A percentile compares a stretch with the other conserved stretches of the same genome.
Conservation (phyloP, 192 early-diverging fungal genomes). For the Phlyctochytrium bullatum region DNA sequence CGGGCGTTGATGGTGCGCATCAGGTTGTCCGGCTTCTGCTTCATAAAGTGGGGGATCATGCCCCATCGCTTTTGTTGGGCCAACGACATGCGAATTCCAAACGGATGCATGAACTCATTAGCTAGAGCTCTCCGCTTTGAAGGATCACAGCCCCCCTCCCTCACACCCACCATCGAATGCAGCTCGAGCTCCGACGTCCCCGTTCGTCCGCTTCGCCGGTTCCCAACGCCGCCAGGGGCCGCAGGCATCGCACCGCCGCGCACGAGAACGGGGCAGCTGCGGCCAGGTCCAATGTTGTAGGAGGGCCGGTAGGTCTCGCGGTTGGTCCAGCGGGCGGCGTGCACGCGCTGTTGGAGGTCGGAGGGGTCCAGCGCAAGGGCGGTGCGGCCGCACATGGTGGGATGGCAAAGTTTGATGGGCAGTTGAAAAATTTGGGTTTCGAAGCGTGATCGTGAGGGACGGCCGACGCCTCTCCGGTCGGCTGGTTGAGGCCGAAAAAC, state of each 20-base stretch:
- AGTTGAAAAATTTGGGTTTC: too few species aligned
- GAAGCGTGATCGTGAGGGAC: too few species aligned
- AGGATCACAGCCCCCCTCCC: too few species aligned
- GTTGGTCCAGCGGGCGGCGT: not conserved
- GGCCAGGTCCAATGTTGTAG: not conserved
- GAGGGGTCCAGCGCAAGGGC: not conserved
- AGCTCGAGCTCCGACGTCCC: not conserved
- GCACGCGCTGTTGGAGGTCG: not conserved
- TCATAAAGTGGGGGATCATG: not conserved
- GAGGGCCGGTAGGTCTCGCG: not conserved
- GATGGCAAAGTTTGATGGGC: too few species aligned
- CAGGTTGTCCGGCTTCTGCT: not conserved
- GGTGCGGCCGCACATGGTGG: not conserved
- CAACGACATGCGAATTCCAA: too few species aligned
- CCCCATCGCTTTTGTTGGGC: not conserved
- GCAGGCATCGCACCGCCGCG: not conserved
- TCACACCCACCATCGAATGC: not conserved
- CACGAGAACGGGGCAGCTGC: not conserved
- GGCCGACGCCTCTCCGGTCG: too few species aligned
- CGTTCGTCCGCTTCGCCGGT: not conserved
- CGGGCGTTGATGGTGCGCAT: slow-evolving; percentile 47
- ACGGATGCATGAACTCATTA: too few species aligned
- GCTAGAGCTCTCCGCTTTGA: too few species aligned
- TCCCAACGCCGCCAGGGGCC: not conserved
- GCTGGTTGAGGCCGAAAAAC: too few species aligned